A percentile compares a stretch with the other conserved stretches of the same genome.
Conservation (phyloP, 768 basidiomycete species). For the Phylloporus sp. region DNA sequence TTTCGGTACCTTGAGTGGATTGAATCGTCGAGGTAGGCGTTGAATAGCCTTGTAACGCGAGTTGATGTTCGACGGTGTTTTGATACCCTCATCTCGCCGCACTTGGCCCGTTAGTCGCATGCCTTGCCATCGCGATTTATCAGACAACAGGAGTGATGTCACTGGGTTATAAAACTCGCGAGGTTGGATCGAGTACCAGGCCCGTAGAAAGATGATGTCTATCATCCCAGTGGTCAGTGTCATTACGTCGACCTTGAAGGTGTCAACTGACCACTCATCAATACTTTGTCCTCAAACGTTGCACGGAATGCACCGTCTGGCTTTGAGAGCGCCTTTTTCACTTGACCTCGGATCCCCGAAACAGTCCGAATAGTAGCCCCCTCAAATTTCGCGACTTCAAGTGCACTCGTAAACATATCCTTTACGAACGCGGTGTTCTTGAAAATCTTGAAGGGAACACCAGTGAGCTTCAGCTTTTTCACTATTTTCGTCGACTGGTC, state of each 20-base stretch:
- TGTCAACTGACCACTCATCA: slow-evolving; percentile 79
- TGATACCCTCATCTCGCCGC: slow-evolving; percentile 77
- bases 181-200: slow-evolving; percentile 96
- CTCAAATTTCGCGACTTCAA: slow-evolving; percentile 98
- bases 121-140: slow-evolving; percentile 83
- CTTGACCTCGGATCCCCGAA: slow-evolving; percentile 92
- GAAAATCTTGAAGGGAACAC: slow-evolving; percentile 94
- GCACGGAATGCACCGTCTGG: slow-evolving; percentile 95
- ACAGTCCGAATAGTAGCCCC: slow-evolving; percentile 96
- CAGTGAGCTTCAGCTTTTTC: slow-evolving; percentile 97
- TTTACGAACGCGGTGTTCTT: slow-evolving; percentile 98
- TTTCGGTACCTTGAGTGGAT: slow-evolving; percentile 81
- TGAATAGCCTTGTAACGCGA: slow-evolving; percentile 86
- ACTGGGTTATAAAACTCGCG: slow-evolving; percentile 97
- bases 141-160: slow-evolving; percentile 79
- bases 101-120: slow-evolving; percentile 97
- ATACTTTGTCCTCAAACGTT: slow-evolving; percentile 96
- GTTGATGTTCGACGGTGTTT: slow-evolving; percentile 76
- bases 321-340: slow-evolving; percentile 94
- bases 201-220: slow-evolving; percentile 94
- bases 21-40: slow-evolving; percentile 81
- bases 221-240: not conserved
- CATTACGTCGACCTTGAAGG: not conserved
- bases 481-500: slow-evolving; percentile 93
- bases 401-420: slow-evolving; percentile 91